Conservation (phyloP, 495 filamentous ascomycete species). For the Aspergillus cavernicola region DNA sequence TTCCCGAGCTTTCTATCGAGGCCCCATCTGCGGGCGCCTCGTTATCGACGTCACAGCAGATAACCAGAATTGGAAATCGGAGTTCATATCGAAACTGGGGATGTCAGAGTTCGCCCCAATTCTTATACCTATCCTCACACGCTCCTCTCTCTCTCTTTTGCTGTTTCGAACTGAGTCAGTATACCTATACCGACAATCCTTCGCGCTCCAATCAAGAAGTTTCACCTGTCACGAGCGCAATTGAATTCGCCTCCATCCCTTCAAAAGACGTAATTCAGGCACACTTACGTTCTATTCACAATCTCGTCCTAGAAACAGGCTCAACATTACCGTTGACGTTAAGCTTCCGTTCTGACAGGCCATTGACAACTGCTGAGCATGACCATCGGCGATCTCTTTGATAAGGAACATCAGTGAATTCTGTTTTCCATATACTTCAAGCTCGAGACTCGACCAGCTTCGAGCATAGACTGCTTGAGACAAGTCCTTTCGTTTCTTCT, state of each 20-base stretch:
- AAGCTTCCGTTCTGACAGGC: background rate
- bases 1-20: constrained; percentile 4
- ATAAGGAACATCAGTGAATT: background rate
- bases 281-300: background rate
- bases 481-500: too few relatives aligned
- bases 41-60: constrained; percentile 18
- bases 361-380: constrained; percentile 7
- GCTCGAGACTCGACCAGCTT: too few relatives aligned
- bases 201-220: background rate
- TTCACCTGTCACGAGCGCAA: background rate
- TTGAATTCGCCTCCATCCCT: background rate
- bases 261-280: background rate
- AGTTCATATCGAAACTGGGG: constrained; percentile 5
- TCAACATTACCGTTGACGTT: background rate
- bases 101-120: constrained; percentile 3
- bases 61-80: constrained; percentile 1
- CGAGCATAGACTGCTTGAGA: too few relatives aligned
- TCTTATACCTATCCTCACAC: background rate
- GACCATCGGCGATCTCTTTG: background rate
- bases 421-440: too few relatives aligned
- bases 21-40: constrained; percentile 1
- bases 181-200: background rate
- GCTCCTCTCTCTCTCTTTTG: background rate
- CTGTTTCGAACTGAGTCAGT: background rate
- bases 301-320: background rate